Evolutionary conservation across 176 grass and related monocot genomes (phyloP).

Genomic region (Oryza coarctata): DNA sequence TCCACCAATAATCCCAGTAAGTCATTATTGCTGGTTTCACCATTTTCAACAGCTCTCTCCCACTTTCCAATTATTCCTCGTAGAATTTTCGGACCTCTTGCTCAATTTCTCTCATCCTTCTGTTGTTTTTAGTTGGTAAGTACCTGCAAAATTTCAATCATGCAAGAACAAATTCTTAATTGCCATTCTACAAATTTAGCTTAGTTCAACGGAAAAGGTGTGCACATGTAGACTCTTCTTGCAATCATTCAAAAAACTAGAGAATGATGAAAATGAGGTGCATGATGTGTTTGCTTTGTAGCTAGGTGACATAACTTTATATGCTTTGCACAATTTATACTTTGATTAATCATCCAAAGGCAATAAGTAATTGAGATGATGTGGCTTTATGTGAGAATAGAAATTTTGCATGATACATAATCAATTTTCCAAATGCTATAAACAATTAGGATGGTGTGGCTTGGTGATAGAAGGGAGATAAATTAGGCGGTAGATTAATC

Average conservation of each 20-base stretch:
- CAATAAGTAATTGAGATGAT: too few relatives aligned
- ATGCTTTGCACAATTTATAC: too few relatives aligned
- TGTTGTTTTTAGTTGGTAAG: constrained; percentile 69
- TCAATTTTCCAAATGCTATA: too few relatives aligned
- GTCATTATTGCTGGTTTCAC: constrained; percentile 44
- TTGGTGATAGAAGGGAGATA: too few relatives aligned
- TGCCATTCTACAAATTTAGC: neutral
- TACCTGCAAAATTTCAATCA: constrained; percentile 44
- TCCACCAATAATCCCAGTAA: constrained; percentile 71
- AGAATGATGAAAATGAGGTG: too few relatives aligned
- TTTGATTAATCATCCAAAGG: too few relatives aligned
- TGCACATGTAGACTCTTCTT: neutral
- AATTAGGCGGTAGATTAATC: too few relatives aligned
- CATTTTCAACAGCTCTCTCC: constrained; percentile 42
- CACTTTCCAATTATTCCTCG: constrained; percentile 60
- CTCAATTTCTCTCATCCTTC: constrained; percentile 47
- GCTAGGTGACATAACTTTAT: too few relatives aligned
- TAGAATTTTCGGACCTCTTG: constrained; percentile 46
- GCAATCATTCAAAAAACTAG: neutral
- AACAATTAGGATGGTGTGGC: too few relatives aligned
- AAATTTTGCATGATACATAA: too few relatives aligned
- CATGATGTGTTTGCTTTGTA: too few relatives aligned
- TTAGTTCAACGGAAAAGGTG: neutral
- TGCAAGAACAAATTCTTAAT: neutral
- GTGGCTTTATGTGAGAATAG: too few relatives aligned